These are phyloP conservation scores for Aspergillus avenaceus DNA, from an alignment of 495 filamentous ascomycete species.

Conservation along the genomic window DNA sequence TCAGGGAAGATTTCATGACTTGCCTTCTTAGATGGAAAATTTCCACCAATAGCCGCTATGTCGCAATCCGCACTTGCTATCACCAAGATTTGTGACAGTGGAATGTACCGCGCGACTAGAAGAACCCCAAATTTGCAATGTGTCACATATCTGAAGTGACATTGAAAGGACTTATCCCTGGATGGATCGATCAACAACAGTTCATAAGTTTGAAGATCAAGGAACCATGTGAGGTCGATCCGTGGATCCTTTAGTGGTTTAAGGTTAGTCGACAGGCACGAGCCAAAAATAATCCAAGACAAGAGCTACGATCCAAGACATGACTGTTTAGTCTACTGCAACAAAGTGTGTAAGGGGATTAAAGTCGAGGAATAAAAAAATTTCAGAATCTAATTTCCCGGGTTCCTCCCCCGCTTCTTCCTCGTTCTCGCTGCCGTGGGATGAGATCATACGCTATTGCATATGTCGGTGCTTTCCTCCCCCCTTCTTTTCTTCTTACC, in stretches of 20 bases:
- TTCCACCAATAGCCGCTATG: neutral
- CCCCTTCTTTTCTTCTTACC: neutral
- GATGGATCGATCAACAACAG: neutral
- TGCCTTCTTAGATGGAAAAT: neutral
- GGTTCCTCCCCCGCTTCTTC: too few relatives aligned
- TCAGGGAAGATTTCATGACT: too few relatives aligned
- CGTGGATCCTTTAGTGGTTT: slow-evolving; percentile 10
- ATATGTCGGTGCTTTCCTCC: neutral
- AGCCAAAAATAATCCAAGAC: neutral
- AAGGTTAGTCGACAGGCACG: neutral
- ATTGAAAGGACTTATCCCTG: too few relatives aligned
- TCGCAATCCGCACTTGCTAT: neutral
- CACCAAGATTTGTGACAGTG: too few relatives aligned
- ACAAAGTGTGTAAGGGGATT: too few relatives aligned
- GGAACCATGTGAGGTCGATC: slow-evolving; percentile 14
- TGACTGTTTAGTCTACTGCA: neutral
- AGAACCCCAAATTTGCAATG: too few relatives aligned
- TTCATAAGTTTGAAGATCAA: neutral
- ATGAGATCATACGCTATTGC: too few relatives aligned
- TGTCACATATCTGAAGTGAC: too few relatives aligned
- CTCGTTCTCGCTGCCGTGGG: too few relatives aligned
- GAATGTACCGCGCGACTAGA: too few relatives aligned
- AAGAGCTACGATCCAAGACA: neutral
- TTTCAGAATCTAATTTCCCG: too few relatives aligned
- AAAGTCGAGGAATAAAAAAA: too few relatives aligned